Base-by-base conservation (phyloP, 805 yeast genomes). In the Yarrowia sp. region DNA sequence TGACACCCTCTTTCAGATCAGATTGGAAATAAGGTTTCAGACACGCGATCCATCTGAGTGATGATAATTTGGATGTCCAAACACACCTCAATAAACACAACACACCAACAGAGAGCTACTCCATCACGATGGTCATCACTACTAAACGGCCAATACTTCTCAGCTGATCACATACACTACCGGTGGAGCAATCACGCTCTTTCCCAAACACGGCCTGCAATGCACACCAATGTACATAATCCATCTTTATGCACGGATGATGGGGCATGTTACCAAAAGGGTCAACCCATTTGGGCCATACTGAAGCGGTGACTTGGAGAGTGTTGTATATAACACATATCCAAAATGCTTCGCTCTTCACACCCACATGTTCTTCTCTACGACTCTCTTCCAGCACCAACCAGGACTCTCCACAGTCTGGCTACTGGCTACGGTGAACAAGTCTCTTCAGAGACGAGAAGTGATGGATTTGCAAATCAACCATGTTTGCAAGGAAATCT, bases 341-440 rank as follows among this genome's bases (percentile, higher is more conserved):
- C 22, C 5, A 12, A 26, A 26, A 26, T 26, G 32, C 32, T 5
- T 12, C 2, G 4, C 22, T 49, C 38, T 15, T 8, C 12, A n/a
- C 43, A 9, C 35, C 35, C 2, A 5, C 38, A 59, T 59, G 65
- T 59, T 59, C 42, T 59, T 59, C n/a, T 59, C 65, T 11, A 59
- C 65, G 7, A 45, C 65, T 5, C 52, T 59, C 16, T 59, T 59
- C 19, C 43, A 43, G 14, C 50, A 59, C 52, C 65, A 59, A 4
- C 65, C 65, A 1, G 65, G 65, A 5, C 52, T 59, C 11, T 43
- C 52, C 1, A 59, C 65, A 7, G 65, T 59, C 3, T 59, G 65
- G 65, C 65, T 59, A 16, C 35, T 59, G 35, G 65, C 65, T 11
- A 59, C 65, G 5, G 50, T 59, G 19, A 59, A 59, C 16, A 59